These are phyloP conservation scores for Verticillium dahliae DNA, from an alignment of 2,329 filamentous ascomycete genomes.

Conservation along the genomic window DNA sequence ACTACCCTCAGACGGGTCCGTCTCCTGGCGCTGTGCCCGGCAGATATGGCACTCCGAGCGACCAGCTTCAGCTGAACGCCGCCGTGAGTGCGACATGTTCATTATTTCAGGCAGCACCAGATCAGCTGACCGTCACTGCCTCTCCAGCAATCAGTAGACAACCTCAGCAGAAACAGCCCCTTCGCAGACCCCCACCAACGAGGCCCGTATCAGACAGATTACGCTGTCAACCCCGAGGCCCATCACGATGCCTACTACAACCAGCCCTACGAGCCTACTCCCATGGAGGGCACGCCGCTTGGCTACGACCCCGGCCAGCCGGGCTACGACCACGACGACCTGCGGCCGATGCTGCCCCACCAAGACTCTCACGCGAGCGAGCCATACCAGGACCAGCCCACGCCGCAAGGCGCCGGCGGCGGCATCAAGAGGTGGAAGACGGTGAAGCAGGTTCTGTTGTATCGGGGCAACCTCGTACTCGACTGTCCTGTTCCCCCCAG, in stretches of 20 bases:
- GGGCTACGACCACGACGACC: slow-evolving; percentile 66
- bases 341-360: slow-evolving; percentile 68
- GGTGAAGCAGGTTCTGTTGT: slow-evolving; percentile 95
- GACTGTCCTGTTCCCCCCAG: slow-evolving; percentile 92
- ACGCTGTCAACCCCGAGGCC: slow-evolving; percentile 72
- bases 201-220: slow-evolving; percentile 52
- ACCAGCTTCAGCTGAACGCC: slow-evolving; percentile 75
- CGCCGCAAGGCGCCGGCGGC: slow-evolving; percentile 29
- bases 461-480: slow-evolving; percentile 92
- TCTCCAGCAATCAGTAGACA: slow-evolving; percentile 44
- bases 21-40: slow-evolving; percentile 19
- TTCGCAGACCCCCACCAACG: slow-evolving; percentile 38
- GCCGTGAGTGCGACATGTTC: slow-evolving; percentile 54
- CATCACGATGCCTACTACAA: slow-evolving; percentile 87
- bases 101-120: neutral
- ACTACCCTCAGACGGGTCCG: slow-evolving; percentile 59
- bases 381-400: slow-evolving; percentile 37
- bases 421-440: slow-evolving; percentile 92
- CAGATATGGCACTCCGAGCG: slow-evolving; percentile 52
- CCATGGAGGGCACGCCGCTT: slow-evolving; percentile 47
- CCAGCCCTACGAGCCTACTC: slow-evolving; percentile 69
- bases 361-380: slow-evolving; percentile 43
- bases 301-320: slow-evolving; percentile 42
- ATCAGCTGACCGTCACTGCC: neutral
- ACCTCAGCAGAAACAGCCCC: slow-evolving; percentile 30